Evolutionary conservation across 2,329 filamentous ascomycete genomes (phyloP), one percentile per base, ranked within the genome.

Genomic region (Pestalotiopsis fici): DNA sequence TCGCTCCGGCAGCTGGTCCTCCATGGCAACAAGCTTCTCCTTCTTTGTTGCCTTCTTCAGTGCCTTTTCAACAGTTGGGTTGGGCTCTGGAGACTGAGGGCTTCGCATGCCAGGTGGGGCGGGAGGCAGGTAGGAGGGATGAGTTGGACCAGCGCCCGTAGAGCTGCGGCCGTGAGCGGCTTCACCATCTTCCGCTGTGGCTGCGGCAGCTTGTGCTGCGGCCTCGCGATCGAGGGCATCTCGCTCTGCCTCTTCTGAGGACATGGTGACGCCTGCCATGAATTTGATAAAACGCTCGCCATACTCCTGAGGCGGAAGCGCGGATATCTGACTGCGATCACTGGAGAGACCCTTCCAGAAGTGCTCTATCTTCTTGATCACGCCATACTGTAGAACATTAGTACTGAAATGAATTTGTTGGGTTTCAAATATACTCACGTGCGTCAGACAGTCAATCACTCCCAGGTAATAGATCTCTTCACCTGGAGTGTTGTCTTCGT

Each of bases 391-490:
- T 28, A 63, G 18, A 64, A 15, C 61, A 39, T 64, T 55, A 64
- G 61, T n/a, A 18, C 11, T 31, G 18, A 23, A 12, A 18, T 57
- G 18, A 28, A 54, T 55, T 69, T 68, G 71, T 47, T 31, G 23
- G 15, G 9, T 37, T 68, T 39, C 39, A 35, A 6, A 31, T 21
- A 37, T 9, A 88, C 93, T 89, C 87, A 97, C 94, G 79, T 98
- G 94, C 74, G 96, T 99, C 74, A 99, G 85, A 79, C 96, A 99
- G 81, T 99, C 96, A 79, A 99, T 99, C 74, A 99, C 97, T 43
- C 96, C 97, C 7, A 99, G 88, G 78, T 99, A 99, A 80, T 99
- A 99, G 55, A 99, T 94, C 80, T 97, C 94, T 65, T 98, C 93
- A 2, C 92, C 95, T 1, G 93, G 89, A 18, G 84, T 83, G 70